Base-by-base conservation (phyloP, 1,139 yeast genomes). In the Tardiomyces blankii region DNA sequence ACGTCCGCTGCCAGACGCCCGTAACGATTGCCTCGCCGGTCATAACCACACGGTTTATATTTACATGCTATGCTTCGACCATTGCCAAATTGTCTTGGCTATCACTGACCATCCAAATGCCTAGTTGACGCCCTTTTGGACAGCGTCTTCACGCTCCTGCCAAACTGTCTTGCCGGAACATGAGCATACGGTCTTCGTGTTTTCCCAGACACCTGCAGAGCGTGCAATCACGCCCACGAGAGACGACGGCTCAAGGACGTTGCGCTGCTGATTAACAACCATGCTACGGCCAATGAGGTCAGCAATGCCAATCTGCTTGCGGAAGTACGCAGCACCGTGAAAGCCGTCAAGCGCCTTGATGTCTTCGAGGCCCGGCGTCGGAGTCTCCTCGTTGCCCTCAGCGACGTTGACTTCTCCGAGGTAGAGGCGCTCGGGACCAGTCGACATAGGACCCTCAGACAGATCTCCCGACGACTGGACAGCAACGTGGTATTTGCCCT, bases 151-250 rank as follows among this genome's bases (percentile, higher is more conserved):
- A 48, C 96, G 73, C 62, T 91, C 98, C 62, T 91, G 88, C 98
- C 98, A 91, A 25, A 89, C 79, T 1, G 95, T 86, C 69, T 88
- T 87, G 11, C 98, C 98, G 25, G 93, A 80, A 62, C 98, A 91
- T 40, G 93, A 82, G 65, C 98, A 91, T 1, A 91, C 94, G 52
- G 81, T 80, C 65, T 91, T 91, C 58, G 83, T 85, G 64, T 91
- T 91, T 60, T 91, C 95, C 97, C 97, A 91, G 16, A 80, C 84
- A 12, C 98, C 98, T 1, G 98, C 97, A 57, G 95, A 83, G 59
- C 97, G 76, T 2, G 97, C 97, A 61, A 91, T 78, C 27, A 91
- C 95, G 21, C 97, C 97, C 43, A 78, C 85, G 44, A 80, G 69
- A 5, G 81, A 75, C 13, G 60, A 59, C 41, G 66, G 60, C 38